These are phyloP conservation scores for Gaeumannomyces tritici DNA, from an alignment of 2,329 filamentous ascomycete species.

Conservation along the genomic window DNA sequence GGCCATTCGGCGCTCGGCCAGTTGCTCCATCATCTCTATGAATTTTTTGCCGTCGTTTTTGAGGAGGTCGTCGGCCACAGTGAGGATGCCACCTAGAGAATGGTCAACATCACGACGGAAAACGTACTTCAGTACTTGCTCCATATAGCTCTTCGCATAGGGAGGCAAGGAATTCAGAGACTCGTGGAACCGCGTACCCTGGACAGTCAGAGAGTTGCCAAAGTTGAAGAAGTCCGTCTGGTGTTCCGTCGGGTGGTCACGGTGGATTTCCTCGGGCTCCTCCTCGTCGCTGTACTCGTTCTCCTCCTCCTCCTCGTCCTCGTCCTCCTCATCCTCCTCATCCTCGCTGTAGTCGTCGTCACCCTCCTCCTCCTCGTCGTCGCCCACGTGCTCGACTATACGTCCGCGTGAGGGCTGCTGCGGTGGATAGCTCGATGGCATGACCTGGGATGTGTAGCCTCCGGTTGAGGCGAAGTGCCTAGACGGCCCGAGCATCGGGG, in stretches of 20 bases:
- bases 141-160: constrained; percentile 14
- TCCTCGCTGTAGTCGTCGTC: constrained; percentile 44
- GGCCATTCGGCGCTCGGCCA: constrained; percentile 94
- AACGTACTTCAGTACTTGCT: constrained; percentile 6
- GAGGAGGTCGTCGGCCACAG: constrained; percentile 93
- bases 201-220: constrained; percentile 92
- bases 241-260: constrained; percentile 31
- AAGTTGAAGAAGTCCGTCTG: constrained; percentile 89
- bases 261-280: constrained; percentile 51
- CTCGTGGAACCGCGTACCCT: constrained; percentile 42
- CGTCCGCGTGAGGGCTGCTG: constrained; percentile 67
- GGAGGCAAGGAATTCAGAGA: constrained; percentile 18
- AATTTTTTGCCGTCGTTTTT: constrained; percentile 99
- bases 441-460: constrained; percentile 42
- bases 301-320: constrained; percentile 29
- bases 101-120: constrained; percentile 18
- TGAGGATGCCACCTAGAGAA: constrained; percentile 82
- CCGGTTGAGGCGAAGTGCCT: constrained; percentile 50
- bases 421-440: constrained; percentile 43
- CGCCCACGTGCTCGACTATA: constrained; percentile 57
- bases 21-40: constrained; percentile 99
- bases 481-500: constrained; percentile 58
- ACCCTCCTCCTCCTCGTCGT: constrained; percentile 46
- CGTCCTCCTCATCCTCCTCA: constrained; percentile 44
- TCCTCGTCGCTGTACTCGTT: constrained; percentile 59